Evolutionary conservation across 495 filamentous ascomycete genomes (phyloP).

Genomic region (Xanthoparmelia taractica): DNA sequence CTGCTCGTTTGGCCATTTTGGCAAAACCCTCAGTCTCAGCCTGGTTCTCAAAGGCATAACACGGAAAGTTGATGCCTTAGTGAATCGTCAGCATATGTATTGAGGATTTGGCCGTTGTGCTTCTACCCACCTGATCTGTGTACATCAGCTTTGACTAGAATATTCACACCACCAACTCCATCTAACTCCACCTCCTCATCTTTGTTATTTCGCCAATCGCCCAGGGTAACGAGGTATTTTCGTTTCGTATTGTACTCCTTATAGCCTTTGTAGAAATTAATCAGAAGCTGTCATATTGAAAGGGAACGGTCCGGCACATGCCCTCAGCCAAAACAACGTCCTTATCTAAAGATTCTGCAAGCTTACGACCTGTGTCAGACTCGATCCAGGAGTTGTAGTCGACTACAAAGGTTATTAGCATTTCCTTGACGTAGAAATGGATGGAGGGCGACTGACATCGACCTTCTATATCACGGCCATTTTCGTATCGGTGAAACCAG

Average conservation of each 20-base stretch:
- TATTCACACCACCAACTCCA: constrained; percentile 94
- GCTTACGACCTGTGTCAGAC: constrained; percentile 69
- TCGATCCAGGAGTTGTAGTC: constrained; percentile 99
- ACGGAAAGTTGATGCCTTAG: constrained; percentile 90
- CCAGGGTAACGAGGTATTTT: constrained; percentile 77
- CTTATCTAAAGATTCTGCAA: constrained; percentile 64
- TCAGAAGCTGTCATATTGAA: background rate
- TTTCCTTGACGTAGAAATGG: constrained; percentile 10
- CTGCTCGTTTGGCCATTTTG: constrained; percentile 95
- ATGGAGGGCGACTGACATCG: constrained; percentile 12
- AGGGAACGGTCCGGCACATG: constrained; percentile 25
- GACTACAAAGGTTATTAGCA: constrained; percentile 45
- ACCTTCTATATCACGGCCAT: constrained; percentile 82
- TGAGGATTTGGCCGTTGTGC: background rate
- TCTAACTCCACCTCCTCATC: constrained; percentile 86
- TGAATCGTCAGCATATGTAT: constrained; percentile 11
- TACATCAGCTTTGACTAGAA: constrained; percentile 94
- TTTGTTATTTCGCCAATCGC: constrained; percentile 85
- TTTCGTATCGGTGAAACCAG: constrained; percentile 92
- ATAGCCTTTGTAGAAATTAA: constrained; percentile 53
- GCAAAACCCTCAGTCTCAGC: constrained; percentile 98
- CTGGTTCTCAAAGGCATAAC: constrained; percentile 97
- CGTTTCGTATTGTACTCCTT: constrained; percentile 86
- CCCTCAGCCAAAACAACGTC: constrained; percentile 83
- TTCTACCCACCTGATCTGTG: constrained; percentile 71